Evolutionary conservation across 164 flowering plant genomes (phyloP).

Genomic region (Annona cherimola): DNA sequence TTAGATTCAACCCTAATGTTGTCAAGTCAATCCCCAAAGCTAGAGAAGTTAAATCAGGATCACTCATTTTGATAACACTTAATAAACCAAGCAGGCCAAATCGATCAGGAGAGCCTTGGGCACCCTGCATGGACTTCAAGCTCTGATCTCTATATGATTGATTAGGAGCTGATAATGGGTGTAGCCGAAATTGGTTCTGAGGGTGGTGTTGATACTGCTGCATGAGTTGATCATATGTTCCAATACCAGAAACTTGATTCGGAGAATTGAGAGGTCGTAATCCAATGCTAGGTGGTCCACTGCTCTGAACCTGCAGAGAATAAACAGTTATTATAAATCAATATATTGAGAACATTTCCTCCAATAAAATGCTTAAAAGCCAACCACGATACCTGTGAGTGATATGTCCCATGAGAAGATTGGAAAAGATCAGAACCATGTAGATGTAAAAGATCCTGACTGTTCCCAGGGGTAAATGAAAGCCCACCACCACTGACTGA

Average conservation of each 20-base stretch:
- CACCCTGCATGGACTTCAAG: slow-evolving; percentile 57
- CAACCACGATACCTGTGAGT: slow-evolving; percentile 54
- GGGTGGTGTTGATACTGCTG: slow-evolving; percentile 88
- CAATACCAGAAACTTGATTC: slow-evolving; percentile 55
- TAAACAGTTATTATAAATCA: too few species aligned
- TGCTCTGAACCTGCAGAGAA: slow-evolving; percentile 35
- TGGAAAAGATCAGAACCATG: slow-evolving; percentile 81
- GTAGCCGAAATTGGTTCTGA: slow-evolving; percentile 78
- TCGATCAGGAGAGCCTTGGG: slow-evolving; percentile 64
- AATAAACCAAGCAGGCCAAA: slow-evolving; percentile 86
- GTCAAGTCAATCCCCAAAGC: slow-evolving; percentile 95
- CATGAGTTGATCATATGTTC: slow-evolving; percentile 77
- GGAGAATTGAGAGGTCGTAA: slow-evolving; percentile 68
- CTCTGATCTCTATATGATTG: slow-evolving; percentile 78
- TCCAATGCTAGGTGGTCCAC: slow-evolving; percentile 79
- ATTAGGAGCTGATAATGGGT: slow-evolving; percentile 60
- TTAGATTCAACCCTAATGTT: slow-evolving; percentile 82
- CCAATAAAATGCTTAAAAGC: not conserved
- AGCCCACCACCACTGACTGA: slow-evolving; percentile 59
- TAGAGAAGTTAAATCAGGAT: slow-evolving; percentile 80
- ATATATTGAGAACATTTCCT: too few species aligned
- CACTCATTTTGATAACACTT: slow-evolving; percentile 77
- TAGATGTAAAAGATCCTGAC: slow-evolving; percentile 72
- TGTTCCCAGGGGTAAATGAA: slow-evolving; percentile 63
- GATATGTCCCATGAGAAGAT: slow-evolving; percentile 67